Percentiles rank a stretch among this genome's conserved stretches.
Evolutionary conservation across 2,329 filamentous ascomycete species (phyloP).

Genomic region (Aspergillus oerlinghausenensis): DNA sequence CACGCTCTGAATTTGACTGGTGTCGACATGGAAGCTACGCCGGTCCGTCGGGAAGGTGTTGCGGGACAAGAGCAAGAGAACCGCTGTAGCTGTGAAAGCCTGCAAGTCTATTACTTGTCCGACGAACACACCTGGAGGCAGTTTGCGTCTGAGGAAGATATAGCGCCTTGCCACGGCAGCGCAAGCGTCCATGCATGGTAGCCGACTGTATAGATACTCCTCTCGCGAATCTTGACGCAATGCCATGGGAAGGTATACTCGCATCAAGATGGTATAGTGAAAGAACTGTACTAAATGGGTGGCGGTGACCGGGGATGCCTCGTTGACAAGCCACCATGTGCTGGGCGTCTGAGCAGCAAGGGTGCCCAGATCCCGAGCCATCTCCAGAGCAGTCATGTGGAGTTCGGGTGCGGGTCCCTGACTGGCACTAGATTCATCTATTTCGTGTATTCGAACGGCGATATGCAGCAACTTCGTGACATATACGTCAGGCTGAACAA

Average conservation of each 20-base stretch:
- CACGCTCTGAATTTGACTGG: constrained; percentile 2
- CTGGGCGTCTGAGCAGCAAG: constrained; percentile 9
- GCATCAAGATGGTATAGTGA: constrained; percentile 13
- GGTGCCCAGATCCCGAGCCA: constrained; percentile 7
- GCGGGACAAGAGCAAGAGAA: constrained; percentile 12
- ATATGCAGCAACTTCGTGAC: constrained; percentile 8
- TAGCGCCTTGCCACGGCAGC: constrained; percentile 10
- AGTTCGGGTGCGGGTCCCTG: constrained; percentile 3
- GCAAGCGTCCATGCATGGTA: constrained; percentile 16
- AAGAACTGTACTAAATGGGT: constrained; percentile 14
- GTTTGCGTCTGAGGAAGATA: constrained; percentile 7
- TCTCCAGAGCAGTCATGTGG: constrained; percentile 7
- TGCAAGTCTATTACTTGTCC: constrained; percentile 13
- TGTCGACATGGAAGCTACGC: constrained; percentile 7
- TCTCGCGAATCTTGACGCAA: constrained; percentile 8
- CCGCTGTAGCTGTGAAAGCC: constrained; percentile 11
- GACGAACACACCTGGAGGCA: constrained; percentile 11
- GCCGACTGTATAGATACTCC: constrained; percentile 11
- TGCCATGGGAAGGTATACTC: constrained; percentile 11
- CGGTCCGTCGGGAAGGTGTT: constrained; percentile 2
- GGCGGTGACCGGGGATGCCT: not conserved
- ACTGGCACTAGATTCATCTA: constrained; percentile 9
- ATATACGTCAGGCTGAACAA: constrained; percentile 10
- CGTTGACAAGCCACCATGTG: constrained; percentile 10
- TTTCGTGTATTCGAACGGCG: constrained; percentile 7